Evolutionary conservation across 495 filamentous ascomycete genomes (phyloP).

Genomic region (Hypoxylon perforatum): DNA sequence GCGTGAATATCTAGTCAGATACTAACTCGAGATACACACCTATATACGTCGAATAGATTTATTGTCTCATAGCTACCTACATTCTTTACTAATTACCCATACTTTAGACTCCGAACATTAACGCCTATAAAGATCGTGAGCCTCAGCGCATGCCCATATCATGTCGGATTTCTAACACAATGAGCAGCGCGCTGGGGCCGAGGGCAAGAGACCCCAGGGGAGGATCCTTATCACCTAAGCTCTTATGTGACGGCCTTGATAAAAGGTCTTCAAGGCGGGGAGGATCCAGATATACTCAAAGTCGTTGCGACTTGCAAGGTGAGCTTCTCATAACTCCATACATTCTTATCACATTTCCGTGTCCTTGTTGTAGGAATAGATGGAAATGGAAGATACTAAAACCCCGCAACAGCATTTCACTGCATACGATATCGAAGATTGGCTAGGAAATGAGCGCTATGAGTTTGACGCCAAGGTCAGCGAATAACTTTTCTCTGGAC

Average conservation of each 20-base stretch:
- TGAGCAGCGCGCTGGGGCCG: conserved; percentile 71
- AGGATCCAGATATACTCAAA: conserved; percentile 51
- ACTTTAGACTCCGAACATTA: conserved; percentile 66
- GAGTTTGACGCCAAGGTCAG: conserved; percentile 65
- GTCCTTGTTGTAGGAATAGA: too few species aligned
- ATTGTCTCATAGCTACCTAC: too few species aligned
- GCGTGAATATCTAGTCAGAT: background rate
- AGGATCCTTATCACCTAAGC: conserved; percentile 66
- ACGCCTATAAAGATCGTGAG: conserved; percentile 68
- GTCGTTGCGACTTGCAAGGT: conserved; percentile 66
- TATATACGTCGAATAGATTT: too few species aligned
- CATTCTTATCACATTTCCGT: too few species aligned
- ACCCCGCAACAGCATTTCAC: conserved; percentile 59
- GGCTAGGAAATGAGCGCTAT: conserved; percentile 61
- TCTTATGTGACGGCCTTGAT: conserved; percentile 67
- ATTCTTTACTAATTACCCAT: conserved; percentile 8
- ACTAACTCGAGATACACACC: too few species aligned
- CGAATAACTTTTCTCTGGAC: too few species aligned
- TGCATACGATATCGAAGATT: conserved; percentile 70
- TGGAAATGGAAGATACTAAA: background rate
- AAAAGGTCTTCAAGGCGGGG: conserved; percentile 66
- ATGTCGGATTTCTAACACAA: too few species aligned
- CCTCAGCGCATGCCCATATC: too few species aligned
- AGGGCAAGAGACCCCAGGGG: conserved; percentile 70
- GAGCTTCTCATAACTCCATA: background rate